Evolutionary conservation across 2,329 filamentous ascomycete genomes (phyloP), one percentile per base, ranked within the genome.

Genomic region (Xylariaceae sp.): DNA sequence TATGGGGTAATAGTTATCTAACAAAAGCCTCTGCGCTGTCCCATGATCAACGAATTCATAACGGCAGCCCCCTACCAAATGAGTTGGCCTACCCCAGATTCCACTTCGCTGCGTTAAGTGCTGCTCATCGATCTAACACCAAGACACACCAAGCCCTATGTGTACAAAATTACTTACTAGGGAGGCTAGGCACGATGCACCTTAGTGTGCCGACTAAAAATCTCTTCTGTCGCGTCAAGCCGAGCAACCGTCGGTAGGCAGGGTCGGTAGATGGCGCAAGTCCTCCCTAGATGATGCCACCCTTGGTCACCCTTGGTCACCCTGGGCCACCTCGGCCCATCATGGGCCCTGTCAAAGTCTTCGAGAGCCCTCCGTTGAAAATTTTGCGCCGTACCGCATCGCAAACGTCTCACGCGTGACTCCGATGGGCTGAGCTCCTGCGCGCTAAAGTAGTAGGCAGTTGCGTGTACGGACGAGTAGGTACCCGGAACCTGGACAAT

Each of bases 1-100:
- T 70, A 71, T 71, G 68, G 69, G 69, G 69, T 71, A 71, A 71
- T 70, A 45, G 59, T 71, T 71, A 71, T 65, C 66, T 58, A 70
- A 67, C 58, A 56, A 63, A 70, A 66, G 65, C 37, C 37, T 42
- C 37, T 42, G 37, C 37, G 37, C 11, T 42, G 37, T 42, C 37
- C 11, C 37, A 42, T 42, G 37, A 42, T 42, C 37, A 42, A 8
- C 37, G 37, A 42, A 10, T 42, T 42, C 37, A 13, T 42, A 42
- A 42, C 9, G 37, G 11, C 9, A 42, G 11, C 37, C 37, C 37
- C 37, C 62, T 44, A 56, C 56, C 58, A 59, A 64, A 68, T 71
- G 68, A 70, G 68, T 67, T 68, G 68, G 62, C 48, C 57, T 69
- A 69, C 68, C 68, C 69, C 69, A 62, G 68, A 71, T 70, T 71